phyloP scores from a whole-genome alignment of 176 grass and related monocot species.

The Triticum turgidum region DNA sequence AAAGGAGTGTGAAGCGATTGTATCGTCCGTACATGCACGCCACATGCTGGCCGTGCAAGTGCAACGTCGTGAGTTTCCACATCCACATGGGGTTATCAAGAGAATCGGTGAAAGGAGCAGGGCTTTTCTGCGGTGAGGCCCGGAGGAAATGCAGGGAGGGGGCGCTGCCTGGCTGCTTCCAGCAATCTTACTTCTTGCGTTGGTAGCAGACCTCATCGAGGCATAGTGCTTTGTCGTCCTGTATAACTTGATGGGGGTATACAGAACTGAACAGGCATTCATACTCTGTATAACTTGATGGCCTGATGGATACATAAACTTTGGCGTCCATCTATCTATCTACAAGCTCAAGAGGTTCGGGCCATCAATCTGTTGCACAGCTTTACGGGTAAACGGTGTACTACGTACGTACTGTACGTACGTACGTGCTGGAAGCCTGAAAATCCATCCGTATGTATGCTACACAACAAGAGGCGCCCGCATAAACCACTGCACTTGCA shows the following conservation, averaged over 20 bases:
- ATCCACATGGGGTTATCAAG: background rate
- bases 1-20: background rate
- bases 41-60: background rate
- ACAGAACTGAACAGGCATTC: background rate
- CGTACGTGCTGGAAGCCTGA: background rate
- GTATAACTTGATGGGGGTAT: background rate
- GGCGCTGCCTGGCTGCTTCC: background rate
- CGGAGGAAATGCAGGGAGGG: background rate
- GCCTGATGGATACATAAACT: background rate
- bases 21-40: background rate
- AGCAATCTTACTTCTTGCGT: background rate
- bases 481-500: background rate
- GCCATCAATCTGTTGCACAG: too few species aligned
- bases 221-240: background rate
- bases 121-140: background rate
- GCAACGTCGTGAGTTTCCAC: background rate
- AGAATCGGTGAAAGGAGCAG: background rate
- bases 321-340: background rate
- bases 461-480: background rate
- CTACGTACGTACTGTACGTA: too few species aligned
- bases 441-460: background rate
- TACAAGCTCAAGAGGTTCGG: too few species aligned
- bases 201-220: background rate
- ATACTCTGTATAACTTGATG: background rate
- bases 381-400: too few species aligned